phyloP scores from a whole-genome alignment of 2,329 filamentous ascomycete species.

The Chrysosporium keratinophilum region DNA sequence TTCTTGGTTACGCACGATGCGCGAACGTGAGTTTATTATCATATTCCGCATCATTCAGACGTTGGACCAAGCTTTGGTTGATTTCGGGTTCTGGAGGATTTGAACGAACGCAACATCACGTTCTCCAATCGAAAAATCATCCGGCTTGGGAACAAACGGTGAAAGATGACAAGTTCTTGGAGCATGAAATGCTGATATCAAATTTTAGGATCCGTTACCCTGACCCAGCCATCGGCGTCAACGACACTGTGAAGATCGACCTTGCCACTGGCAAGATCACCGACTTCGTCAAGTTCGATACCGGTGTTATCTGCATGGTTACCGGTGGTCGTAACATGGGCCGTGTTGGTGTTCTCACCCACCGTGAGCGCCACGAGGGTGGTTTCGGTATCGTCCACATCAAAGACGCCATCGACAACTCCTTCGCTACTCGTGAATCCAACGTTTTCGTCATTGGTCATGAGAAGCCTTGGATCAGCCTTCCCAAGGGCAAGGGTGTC shows the following conservation, averaged over 20 bases:
- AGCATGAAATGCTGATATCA: slow-evolving; percentile 29
- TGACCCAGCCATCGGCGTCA: slow-evolving; percentile 96
- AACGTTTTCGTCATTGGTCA: slow-evolving; percentile 99
- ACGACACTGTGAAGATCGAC: slow-evolving; percentile 99
- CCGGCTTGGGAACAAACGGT: slow-evolving; percentile 1
- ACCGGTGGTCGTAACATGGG: slow-evolving; percentile 99
- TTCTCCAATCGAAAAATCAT: slow-evolving; percentile 22
- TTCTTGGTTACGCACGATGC: slow-evolving; percentile 99
- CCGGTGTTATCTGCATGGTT: slow-evolving; percentile 93
- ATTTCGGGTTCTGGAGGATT: slow-evolving; percentile 26
- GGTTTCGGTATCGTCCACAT: slow-evolving; percentile 99
- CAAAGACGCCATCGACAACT: slow-evolving; percentile 99
- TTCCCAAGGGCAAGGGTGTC: slow-evolving; percentile 99
- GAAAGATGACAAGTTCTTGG: slow-evolving; percentile 5
- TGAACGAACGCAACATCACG: slow-evolving; percentile 13
- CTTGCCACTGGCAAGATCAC: slow-evolving; percentile 92
- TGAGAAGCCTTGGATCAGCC: slow-evolving; percentile 98
- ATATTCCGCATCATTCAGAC: slow-evolving; percentile 94
- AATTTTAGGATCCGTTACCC: slow-evolving; percentile 88
- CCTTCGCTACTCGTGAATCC: slow-evolving; percentile 96
- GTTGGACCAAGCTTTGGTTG: slow-evolving; percentile 99
- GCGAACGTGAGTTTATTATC: slow-evolving; percentile 84
- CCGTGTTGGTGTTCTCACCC: slow-evolving; percentile 99
- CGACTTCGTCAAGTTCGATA: slow-evolving; percentile 98
- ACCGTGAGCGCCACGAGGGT: slow-evolving; percentile 99